Conservation (phyloP, 106 monocot species). For the Dioscorea zingiberensis region DNA sequence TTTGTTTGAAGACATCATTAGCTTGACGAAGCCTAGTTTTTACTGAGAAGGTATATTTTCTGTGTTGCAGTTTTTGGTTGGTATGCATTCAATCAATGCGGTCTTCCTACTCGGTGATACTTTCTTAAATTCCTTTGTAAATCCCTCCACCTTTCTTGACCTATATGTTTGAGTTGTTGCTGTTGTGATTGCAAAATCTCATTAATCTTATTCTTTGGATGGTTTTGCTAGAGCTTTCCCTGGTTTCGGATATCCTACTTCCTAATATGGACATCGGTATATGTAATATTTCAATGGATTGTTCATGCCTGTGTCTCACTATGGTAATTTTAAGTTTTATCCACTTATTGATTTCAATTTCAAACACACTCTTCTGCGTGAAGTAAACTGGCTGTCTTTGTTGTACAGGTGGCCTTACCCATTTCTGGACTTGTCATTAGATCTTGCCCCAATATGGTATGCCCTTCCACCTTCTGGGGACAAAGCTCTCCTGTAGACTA, state of each 20-base stretch:
- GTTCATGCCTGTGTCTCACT: constrained; percentile 53
- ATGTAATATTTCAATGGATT: constrained; percentile 78
- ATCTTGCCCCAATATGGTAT: constrained; percentile 69
- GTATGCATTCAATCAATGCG: constrained; percentile 81
- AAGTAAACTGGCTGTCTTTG: neutral
- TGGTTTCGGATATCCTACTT: constrained; percentile 87
- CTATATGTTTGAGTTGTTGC: neutral
- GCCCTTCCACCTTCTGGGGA: neutral
- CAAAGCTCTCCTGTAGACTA: neutral
- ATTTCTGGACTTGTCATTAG: constrained; percentile 64
- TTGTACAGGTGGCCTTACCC: constrained; percentile 84
- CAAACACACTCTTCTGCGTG: neutral
- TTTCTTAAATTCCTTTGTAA: constrained; percentile 67
- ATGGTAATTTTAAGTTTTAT: constrained; percentile 34
- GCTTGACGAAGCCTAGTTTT: too few species aligned
- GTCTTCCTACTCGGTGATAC: constrained; percentile 64
- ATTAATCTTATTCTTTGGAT: neutral
- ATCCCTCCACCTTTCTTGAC: neutral
- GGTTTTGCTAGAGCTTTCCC: constrained; percentile 48
- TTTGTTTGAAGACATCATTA: too few species aligned
- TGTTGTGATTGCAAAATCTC: neutral
- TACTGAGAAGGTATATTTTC: neutral
- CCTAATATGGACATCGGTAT: constrained; percentile 57
- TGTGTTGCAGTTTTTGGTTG: constrained; percentile 45
- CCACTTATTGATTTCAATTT: neutral